These are phyloP conservation scores for Candida hispaniensis DNA, from an alignment of 805 yeast species.

Conservation along the genomic window DNA sequence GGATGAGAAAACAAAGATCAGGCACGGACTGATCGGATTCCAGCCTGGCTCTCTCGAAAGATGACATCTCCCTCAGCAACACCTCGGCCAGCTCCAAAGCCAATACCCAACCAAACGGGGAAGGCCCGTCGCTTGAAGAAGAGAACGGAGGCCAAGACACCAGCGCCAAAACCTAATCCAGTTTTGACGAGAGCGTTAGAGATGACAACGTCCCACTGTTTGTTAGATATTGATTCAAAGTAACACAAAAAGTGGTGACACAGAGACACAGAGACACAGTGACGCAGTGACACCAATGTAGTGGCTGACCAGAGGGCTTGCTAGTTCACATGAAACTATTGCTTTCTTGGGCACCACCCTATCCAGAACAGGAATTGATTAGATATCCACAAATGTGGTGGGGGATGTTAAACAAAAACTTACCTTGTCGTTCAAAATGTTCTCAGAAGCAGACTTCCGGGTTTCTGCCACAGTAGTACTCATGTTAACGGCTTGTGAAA, in stretches of 20 bases:
- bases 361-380: neutral
- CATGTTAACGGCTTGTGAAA: no score
- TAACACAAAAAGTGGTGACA: neutral
- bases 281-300: no score
- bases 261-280: neutral
- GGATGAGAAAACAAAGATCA: slow-evolving; percentile 16
- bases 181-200: slow-evolving; percentile 91
- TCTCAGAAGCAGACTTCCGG: slow-evolving; percentile 24
- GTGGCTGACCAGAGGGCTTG: no score
- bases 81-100: slow-evolving; percentile 96
- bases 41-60: slow-evolving; percentile 44
- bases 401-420: slow-evolving; percentile 14
- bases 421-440: slow-evolving; percentile 31
- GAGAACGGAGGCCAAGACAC: slow-evolving; percentile 84
- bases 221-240: neutral
- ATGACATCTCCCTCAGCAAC: slow-evolving; percentile 97
- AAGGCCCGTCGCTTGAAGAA: slow-evolving; percentile 88
- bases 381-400: neutral
- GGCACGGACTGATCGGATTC: slow-evolving; percentile 28
- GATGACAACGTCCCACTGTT: slow-evolving; percentile 84
- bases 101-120: slow-evolving; percentile 97
- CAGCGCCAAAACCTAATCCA: slow-evolving; percentile 93
- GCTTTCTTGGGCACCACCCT: no score
- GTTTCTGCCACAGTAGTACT: slow-evolving; percentile 15
- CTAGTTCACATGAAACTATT: no score